phyloP scores from a whole-genome alignment of 768 basidiomycete genomes.

The Leucogyrophana mollusca region DNA sequence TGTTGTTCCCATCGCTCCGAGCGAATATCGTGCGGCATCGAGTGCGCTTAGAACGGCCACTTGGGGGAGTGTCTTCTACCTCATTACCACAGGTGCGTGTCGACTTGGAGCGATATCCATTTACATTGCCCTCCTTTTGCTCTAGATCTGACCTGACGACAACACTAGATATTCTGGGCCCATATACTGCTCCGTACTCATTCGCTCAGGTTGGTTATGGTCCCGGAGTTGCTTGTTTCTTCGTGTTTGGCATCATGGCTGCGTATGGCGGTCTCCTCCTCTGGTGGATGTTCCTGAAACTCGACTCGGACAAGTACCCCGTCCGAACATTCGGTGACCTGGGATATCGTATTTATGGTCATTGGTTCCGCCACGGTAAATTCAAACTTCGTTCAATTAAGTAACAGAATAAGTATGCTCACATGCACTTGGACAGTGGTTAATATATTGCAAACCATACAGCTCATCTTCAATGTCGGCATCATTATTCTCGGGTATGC shows the following conservation, averaged over 20 bases:
- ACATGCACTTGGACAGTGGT: slow-evolving; percentile 25
- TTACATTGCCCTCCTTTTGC: background rate
- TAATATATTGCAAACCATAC: slow-evolving; percentile 51
- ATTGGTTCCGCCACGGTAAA: slow-evolving; percentile 39
- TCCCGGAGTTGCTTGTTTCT: slow-evolving; percentile 39
- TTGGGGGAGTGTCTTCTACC: slow-evolving; percentile 52
- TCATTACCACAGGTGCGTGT: slow-evolving; percentile 47
- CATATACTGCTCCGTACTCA: slow-evolving; percentile 57
- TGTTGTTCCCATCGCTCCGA: background rate
- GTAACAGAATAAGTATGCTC: too few species aligned
- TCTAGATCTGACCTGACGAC: background rate
- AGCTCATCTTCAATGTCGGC: slow-evolving; percentile 54
- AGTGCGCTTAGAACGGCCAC: slow-evolving; percentile 47
- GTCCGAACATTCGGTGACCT: slow-evolving; percentile 49
- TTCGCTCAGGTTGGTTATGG: slow-evolving; percentile 64
- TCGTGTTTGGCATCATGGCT: slow-evolving; percentile 36
- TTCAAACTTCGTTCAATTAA: background rate
- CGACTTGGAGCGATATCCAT: background rate
- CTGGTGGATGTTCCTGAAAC: slow-evolving; percentile 52
- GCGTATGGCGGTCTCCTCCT: slow-evolving; percentile 55
- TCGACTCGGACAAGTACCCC: slow-evolving; percentile 58
- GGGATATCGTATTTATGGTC: slow-evolving; percentile 53
- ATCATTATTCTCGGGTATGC: slow-evolving; percentile 17
- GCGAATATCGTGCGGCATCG: slow-evolving; percentile 36
- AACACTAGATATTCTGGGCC: slow-evolving; percentile 52